A percentile compares a stretch with the other conserved stretches of the same genome.
phyloP scores from a whole-genome alignment of 495 filamentous ascomycete genomes.

The Elaphomyces granulatus region DNA sequence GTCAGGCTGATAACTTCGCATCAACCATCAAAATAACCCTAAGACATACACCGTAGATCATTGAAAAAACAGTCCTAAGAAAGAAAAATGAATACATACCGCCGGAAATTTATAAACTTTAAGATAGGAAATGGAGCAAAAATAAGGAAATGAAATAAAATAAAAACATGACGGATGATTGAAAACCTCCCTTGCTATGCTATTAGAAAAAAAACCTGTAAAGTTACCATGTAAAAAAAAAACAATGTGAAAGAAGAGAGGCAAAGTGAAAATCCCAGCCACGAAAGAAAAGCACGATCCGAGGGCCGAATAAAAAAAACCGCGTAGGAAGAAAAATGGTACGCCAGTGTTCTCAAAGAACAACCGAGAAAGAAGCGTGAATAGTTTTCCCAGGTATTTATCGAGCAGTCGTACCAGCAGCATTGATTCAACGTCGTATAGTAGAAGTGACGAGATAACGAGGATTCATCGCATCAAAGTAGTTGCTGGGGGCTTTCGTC shows the following conservation, averaged over 20 bases:
- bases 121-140: slow-evolving; percentile 3
- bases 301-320: too few species aligned
- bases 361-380: too few species aligned
- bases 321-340: too few species aligned
- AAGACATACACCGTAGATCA: neutral
- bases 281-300: too few species aligned
- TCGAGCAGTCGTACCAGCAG: too few species aligned
- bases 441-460: too few species aligned
- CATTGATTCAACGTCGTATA: too few species aligned
- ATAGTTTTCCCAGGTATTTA: too few species aligned
- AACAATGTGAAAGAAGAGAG: slow-evolving; percentile 5
- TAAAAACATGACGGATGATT: slow-evolving; percentile 10
- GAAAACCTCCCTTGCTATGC: slow-evolving; percentile 19
- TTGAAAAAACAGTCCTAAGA: neutral
- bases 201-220: slow-evolving; percentile 9
- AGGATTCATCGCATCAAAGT: too few species aligned
- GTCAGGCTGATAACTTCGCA: neutral
- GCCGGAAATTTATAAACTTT: neutral
- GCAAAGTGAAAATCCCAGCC: too few species aligned
- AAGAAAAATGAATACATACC: neutral
- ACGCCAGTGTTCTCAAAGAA: too few species aligned
- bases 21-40: neutral
- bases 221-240: slow-evolving; percentile 5
- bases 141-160: slow-evolving; percentile 5
- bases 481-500: too few species aligned